A percentile compares a stretch with the other conserved stretches of the same genome.
Evolutionary conservation across 495 filamentous ascomycete species (phyloP).

Genomic region (Aspergillus steynii): DNA sequence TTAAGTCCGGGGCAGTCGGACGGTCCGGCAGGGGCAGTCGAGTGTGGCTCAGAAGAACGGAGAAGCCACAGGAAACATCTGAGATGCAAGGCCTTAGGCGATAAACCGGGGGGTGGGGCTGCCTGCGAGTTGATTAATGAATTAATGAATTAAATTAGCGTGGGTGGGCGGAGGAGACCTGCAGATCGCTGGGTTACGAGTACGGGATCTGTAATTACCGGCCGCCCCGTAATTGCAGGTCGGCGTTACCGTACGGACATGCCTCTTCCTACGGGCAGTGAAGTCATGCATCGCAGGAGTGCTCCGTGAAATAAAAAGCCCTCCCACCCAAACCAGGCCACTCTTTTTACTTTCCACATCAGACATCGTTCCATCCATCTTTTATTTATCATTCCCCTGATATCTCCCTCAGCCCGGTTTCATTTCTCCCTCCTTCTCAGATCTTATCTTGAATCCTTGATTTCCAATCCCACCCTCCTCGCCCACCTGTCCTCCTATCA

Average conservation of each 20-base stretch:
- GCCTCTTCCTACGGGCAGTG: no score
- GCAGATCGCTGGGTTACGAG: no score
- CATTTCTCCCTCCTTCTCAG: neutral
- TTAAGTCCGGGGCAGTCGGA: neutral
- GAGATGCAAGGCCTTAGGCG: constrained; percentile 1
- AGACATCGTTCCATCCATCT: neutral
- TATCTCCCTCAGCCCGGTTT: no score
- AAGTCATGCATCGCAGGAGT: no score
- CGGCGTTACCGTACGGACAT: no score
- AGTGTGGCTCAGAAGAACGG: neutral
- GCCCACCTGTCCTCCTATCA: neutral
- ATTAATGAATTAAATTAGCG: no score
- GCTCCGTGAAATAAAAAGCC: neutral
- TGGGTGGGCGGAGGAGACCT: no score
- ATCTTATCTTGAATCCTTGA: neutral
- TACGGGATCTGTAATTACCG: no score
- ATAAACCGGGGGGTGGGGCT: neutral
- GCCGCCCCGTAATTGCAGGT: no score
- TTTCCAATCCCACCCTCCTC: neutral
- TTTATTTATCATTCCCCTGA: neutral
- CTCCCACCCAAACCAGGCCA: no score
- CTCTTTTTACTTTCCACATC: no score
- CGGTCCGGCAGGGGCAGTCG: neutral
- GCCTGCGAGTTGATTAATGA: no score
- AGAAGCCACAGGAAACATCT: constrained; percentile 1